Evolutionary conservation across 2,329 filamentous ascomycete species (phyloP).

Genomic region (Kalmusia sp.): DNA sequence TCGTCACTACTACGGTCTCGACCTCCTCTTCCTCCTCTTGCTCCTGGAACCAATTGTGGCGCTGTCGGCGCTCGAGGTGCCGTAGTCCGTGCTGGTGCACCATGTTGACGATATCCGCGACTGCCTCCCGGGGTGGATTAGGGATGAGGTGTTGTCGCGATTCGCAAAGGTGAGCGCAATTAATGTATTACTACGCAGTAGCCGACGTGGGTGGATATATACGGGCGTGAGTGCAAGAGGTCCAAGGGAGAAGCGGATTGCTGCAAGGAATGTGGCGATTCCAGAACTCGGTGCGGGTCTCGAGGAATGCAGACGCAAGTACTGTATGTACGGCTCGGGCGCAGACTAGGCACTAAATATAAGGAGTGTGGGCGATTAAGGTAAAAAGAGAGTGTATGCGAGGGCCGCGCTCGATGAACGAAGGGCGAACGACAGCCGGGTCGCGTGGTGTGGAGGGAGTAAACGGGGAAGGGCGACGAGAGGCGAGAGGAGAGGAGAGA

Average conservation of each 20-base stretch:
- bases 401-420: conserved; percentile 45
- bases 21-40: conserved; percentile 18
- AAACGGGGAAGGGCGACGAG: conserved; percentile 21
- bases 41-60: conserved; percentile 19
- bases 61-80: conserved; percentile 41
- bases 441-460: conserved; percentile 35
- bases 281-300: conserved; percentile 21
- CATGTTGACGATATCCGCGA: conserved; percentile 24
- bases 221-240: conserved; percentile 19
- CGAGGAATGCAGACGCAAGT: conserved; percentile 35
- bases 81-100: conserved; percentile 29
- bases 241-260: conserved; percentile 31
- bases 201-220: conserved; percentile 29
- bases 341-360: conserved; percentile 37
- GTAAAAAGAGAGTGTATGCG: conserved; percentile 43
- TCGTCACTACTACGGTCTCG: conserved; percentile 59
- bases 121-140: neutral
- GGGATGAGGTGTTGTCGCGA: conserved; percentile 8
- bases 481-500: conserved; percentile 17
- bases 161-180: conserved; percentile 15
- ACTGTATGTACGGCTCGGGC: conserved; percentile 11
- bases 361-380: conserved; percentile 37
- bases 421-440: conserved; percentile 50
- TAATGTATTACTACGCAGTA: conserved; percentile 31
- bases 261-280: conserved; percentile 40